These are phyloP conservation scores for Mediolabrus comicus DNA, from an alignment of 108 stramenopile genomes.

Conservation along the genomic window DNA sequence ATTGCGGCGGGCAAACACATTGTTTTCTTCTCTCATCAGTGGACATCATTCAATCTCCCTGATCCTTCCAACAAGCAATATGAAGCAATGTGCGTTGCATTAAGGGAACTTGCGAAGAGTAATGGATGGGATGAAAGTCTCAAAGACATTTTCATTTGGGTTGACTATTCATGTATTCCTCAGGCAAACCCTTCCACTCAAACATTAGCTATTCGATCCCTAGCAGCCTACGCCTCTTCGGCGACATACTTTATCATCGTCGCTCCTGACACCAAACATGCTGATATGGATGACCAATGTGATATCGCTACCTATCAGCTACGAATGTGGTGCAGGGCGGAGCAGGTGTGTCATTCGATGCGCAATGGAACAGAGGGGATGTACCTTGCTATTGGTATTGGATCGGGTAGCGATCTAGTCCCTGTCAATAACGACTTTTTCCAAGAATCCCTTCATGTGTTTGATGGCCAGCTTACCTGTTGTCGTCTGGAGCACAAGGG, in stretches of 20 bases:
- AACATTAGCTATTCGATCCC: constrained; percentile 33
- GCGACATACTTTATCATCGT: constrained; percentile 35
- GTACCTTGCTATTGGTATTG: constrained; percentile 22
- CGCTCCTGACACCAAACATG: constrained; percentile 31
- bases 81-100: constrained; percentile 12
- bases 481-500: constrained; percentile 45
- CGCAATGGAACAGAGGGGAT: constrained; percentile 34
- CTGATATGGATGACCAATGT: constrained; percentile 32
- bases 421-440: constrained; percentile 19
- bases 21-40: constrained; percentile 45
- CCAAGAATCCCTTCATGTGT: constrained; percentile 26
- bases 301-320: constrained; percentile 24
- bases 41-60: constrained; percentile 32
- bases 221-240: constrained; percentile 37
- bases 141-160: constrained; percentile 37
- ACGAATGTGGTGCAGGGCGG: constrained; percentile 49
- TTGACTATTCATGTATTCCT: constrained; percentile 44
- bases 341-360: constrained; percentile 40
- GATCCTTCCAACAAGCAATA: constrained; percentile 36
- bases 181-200: constrained; percentile 35
- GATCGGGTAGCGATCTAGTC: background rate
- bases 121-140: constrained; percentile 33
- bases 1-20: constrained; percentile 35
- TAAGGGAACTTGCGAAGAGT: constrained; percentile 21
- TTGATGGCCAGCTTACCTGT: constrained; percentile 42